phyloP scores from a whole-genome alignment of 208 protist genomes.

The Leishmania braziliensis region DNA sequence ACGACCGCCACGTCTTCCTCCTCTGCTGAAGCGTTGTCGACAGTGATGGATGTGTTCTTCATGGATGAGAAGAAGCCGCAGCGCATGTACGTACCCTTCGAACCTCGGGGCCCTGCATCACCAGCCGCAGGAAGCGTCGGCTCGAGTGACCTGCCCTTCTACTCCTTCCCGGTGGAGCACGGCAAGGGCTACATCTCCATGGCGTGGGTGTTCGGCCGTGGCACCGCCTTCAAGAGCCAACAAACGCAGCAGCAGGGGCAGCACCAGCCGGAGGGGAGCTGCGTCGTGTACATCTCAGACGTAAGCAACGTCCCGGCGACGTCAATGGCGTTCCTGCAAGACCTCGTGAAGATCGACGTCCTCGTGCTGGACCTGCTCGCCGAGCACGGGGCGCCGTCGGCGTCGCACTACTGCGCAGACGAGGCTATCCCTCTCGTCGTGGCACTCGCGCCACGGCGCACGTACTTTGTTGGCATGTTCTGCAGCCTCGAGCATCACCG shows the following conservation, averaged over 20 bases:
- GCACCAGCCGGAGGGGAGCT: conserved; percentile 30
- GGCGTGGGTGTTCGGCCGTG: conserved; percentile 81
- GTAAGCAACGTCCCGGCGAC: conserved; percentile 50
- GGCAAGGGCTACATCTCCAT: conserved; percentile 78
- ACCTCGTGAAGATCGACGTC: conserved; percentile 85
- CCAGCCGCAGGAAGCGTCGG: neutral
- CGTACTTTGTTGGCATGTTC: conserved; percentile 86
- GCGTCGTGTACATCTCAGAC: conserved; percentile 88
- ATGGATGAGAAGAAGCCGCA: conserved; percentile 40
- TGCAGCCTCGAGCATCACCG: conserved; percentile 73
- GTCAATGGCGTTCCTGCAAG: conserved; percentile 67
- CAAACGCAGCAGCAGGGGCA: neutral
- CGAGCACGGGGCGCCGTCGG: conserved; percentile 41
- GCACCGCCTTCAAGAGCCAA: conserved; percentile 59
- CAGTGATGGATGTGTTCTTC: conserved; percentile 46
- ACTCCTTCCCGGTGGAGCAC: conserved; percentile 82
- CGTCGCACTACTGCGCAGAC: conserved; percentile 81
- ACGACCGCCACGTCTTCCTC: conserved; percentile 14
- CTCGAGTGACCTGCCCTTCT: conserved; percentile 44
- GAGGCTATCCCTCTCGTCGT: conserved; percentile 61
- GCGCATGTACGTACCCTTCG: conserved; percentile 55
- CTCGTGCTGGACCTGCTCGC: conserved; percentile 78
- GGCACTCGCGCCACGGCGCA: conserved; percentile 40
- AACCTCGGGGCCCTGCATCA: neutral
- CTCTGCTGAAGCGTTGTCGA: conserved; percentile 7